Evolutionary conservation across 495 filamentous ascomycete species (phyloP), one percentile per base, ranked within the genome.

Genomic region (Aspergillus olivimuriae): DNA sequence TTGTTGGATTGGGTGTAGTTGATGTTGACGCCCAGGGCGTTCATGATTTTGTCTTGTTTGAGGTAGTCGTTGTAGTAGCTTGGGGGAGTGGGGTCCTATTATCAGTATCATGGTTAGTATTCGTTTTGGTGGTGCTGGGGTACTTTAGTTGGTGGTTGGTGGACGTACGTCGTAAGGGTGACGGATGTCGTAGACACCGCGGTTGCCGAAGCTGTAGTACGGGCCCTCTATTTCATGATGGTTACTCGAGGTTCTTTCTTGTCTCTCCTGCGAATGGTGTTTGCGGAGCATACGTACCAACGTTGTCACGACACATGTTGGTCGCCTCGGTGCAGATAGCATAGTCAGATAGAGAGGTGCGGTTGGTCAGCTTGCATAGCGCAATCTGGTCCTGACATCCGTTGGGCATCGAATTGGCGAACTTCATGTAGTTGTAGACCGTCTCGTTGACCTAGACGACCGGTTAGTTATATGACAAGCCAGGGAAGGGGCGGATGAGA

Each of bases 131-230:
- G n/a, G n/a, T 9, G 53, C 53, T 3, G 64, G 51, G 24, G 47
- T n/a, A 53, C 38, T 4, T 9, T 41, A 23, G 15, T 14, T 16
- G 3, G 7, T 21, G 10, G 14, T 34, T n/a, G n/a, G n/a, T n/a
- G n/a, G n/a, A 4, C 24, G 70, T 66, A 50, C 74, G 65, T 51
- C n/a, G 38, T 44, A 41, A 8, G 61, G 52, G 23, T 69, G 60
- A 2, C 71, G 59, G 54, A 88, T 78, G 60, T 89, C 84, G 63
- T 86, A 86, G 28, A 68, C 58, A 48, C 78, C 75, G 39, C 78
- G 66, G 11, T 53, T 59, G 5, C 56, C 51, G 24, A 55, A 60
- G 10, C 41, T 8, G 47, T 61, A 55, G 42, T 66, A 71, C 0
- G 53, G 55, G 1, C 53, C 42, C 43, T 71, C 68, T 50, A 44